Conservation (phyloP, 2,329 filamentous ascomycete genomes). For the Diplodia scrobiculata region DNA sequence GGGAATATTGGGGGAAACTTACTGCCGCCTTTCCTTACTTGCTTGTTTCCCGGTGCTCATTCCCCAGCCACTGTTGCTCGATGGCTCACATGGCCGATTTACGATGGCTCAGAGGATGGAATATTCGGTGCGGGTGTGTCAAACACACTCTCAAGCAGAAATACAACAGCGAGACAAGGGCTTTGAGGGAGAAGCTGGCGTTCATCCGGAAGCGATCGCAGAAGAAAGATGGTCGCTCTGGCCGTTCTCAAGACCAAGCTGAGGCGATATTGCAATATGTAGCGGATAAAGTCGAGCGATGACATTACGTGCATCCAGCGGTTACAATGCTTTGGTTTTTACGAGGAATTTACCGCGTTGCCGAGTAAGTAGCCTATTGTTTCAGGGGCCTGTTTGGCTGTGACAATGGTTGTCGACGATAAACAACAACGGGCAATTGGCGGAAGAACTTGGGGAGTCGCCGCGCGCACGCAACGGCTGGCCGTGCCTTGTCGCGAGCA, state of each 20-base stretch:
- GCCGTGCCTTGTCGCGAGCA: not conserved
- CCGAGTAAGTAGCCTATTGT: not conserved
- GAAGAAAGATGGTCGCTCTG: not conserved
- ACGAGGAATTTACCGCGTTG: not conserved
- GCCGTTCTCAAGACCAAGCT: not conserved
- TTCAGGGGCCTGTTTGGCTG: constrained; percentile 11
- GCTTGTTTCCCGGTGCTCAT: not conserved
- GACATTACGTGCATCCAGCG: not conserved
- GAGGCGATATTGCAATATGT: not conserved
- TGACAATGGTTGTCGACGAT: constrained; percentile 11
- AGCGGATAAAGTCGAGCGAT: not conserved
- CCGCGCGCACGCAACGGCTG: not conserved
- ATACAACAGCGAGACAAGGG: no score
- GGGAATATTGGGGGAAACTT: not conserved
- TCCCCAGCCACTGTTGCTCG: not conserved
- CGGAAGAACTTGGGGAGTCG: not conserved
- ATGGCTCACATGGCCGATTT: not conserved
- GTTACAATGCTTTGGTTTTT: not conserved
- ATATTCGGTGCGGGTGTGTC: no score
- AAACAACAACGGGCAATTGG: not conserved
- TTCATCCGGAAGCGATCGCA: not conserved
- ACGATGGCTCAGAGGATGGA: not conserved
- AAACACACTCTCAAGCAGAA: no score
- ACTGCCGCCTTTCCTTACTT: not conserved
- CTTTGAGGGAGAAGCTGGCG: no score